phyloP scores from a whole-genome alignment of 305 asterid genomes.

The Rubia balearica region DNA sequence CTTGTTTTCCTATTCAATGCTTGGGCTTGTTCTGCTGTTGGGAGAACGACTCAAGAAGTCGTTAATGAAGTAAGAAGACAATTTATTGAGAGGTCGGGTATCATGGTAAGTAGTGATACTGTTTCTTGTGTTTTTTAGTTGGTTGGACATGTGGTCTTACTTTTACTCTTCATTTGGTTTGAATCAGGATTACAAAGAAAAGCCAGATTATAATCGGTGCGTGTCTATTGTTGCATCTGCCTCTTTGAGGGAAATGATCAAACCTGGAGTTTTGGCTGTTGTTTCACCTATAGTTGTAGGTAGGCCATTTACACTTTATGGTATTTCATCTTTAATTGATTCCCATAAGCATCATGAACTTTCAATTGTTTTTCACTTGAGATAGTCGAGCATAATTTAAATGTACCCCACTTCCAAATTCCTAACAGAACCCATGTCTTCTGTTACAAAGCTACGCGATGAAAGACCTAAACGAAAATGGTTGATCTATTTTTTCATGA shows the following conservation, averaged over 20 bases:
- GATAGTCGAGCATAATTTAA: not conserved
- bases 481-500: not conserved
- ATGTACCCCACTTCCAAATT: not conserved
- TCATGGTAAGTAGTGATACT: slow-evolving; percentile 65
- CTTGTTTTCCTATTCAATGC: slow-evolving; percentile 95
- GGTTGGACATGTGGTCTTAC: slow-evolving; percentile 5
- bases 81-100: slow-evolving; percentile 98
- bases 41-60: slow-evolving; percentile 97
- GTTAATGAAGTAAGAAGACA: slow-evolving; percentile 98
- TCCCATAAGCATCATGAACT: too few species aligned
- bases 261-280: slow-evolving; percentile 97
- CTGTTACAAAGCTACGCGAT: not conserved
- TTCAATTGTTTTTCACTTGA: too few species aligned
- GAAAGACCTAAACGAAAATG: not conserved
- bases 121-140: not conserved
- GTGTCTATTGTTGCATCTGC: slow-evolving; percentile 98
- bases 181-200: slow-evolving; percentile 90
- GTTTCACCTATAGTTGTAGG: slow-evolving; percentile 84
- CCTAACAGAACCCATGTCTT: not conserved
- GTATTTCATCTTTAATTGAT: not conserved
- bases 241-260: slow-evolving; percentile 95
- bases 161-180: slow-evolving; percentile 15
- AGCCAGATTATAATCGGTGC: slow-evolving; percentile 94
- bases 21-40: slow-evolving; percentile 99
- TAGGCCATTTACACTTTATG: slow-evolving; percentile 25